phyloP scores from a whole-genome alignment of 306 rosid species.

The Cercis canadensis region DNA sequence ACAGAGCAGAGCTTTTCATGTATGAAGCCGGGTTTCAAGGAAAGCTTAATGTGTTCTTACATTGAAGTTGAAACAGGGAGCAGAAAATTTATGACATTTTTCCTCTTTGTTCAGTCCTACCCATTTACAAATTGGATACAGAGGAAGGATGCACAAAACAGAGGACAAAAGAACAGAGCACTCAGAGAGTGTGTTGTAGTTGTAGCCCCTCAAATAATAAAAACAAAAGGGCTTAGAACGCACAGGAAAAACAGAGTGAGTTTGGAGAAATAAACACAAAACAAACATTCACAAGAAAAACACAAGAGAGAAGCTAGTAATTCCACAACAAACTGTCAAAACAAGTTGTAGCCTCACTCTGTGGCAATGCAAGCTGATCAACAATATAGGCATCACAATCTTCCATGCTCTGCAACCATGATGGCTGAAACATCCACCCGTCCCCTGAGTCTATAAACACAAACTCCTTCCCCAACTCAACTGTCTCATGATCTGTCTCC shows the following conservation, averaged over 20 bases:
- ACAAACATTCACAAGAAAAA: constrained; percentile 18
- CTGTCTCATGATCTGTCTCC: constrained; percentile 48
- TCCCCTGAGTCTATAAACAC: constrained; percentile 64
- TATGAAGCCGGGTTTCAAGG: too few species aligned
- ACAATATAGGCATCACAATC: constrained; percentile 35
- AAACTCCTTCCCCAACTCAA: constrained; percentile 54
- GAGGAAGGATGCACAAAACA: constrained; percentile 13
- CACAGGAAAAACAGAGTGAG: background rate
- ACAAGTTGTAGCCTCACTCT: constrained; percentile 28
- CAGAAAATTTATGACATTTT: constrained; percentile 24
- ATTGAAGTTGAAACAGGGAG: background rate
- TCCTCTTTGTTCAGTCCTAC: constrained; percentile 31
- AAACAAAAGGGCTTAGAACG: constrained; percentile 48
- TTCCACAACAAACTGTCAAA: constrained; percentile 60
- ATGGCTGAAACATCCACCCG: constrained; percentile 69
- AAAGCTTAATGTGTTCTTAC: too few species aligned
- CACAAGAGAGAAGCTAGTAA: constrained; percentile 15
- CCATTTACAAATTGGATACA: constrained; percentile 47
- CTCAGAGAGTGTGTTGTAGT: background rate
- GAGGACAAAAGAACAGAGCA: background rate
- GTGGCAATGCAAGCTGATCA: constrained; percentile 33
- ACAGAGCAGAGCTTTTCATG: background rate
- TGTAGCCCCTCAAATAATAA: constrained; percentile 52
- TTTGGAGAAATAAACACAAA: background rate
- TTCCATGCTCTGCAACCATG: constrained; percentile 59